A percentile compares a stretch with the other conserved stretches of the same genome.
phyloP scores from a whole-genome alignment of 257 asterid genomes.

The Primulina eburnea region DNA sequence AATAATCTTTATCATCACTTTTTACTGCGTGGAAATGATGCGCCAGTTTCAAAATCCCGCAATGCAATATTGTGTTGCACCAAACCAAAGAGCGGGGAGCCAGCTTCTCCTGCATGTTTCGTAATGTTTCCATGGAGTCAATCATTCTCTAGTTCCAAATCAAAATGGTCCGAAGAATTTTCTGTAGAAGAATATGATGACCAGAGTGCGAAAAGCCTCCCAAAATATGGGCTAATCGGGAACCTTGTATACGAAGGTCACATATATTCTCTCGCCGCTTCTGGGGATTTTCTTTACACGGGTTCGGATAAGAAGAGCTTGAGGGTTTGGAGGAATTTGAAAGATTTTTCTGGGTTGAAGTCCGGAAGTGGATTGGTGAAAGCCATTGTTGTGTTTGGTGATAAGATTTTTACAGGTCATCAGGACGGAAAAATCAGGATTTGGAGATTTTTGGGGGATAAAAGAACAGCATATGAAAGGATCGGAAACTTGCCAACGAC shows the following conservation, averaged over 20 bases:
- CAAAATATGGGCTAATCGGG: conserved; percentile 45
- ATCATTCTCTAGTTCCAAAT: neutral
- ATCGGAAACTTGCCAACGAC: conserved; percentile 75
- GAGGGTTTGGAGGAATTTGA: conserved; percentile 70
- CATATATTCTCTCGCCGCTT: conserved; percentile 64
- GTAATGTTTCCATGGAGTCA: neutral
- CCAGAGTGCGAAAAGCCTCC: neutral
- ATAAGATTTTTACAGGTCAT: conserved; percentile 72
- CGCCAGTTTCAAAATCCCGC: too few relatives aligned
- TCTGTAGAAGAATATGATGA: neutral
- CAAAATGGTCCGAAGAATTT: neutral
- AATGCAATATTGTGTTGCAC: neutral
- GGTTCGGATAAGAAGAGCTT: conserved; percentile 84
- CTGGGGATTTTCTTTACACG: conserved; percentile 58
- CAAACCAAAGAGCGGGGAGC: neutral
- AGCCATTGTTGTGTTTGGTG: conserved; percentile 55
- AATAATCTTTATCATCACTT: neutral
- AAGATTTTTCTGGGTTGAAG: conserved; percentile 72
- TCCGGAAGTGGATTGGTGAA: conserved; percentile 78
- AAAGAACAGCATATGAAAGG: conserved; percentile 40
- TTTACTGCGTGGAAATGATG: neutral
- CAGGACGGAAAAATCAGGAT: conserved; percentile 87
- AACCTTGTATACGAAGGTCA: conserved; percentile 69
- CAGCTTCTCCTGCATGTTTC: neutral
- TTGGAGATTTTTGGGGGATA: conserved; percentile 50